Base-by-base conservation (phyloP, 2,329 filamentous ascomycete genomes). In the Reticulascus tulasneorum region DNA sequence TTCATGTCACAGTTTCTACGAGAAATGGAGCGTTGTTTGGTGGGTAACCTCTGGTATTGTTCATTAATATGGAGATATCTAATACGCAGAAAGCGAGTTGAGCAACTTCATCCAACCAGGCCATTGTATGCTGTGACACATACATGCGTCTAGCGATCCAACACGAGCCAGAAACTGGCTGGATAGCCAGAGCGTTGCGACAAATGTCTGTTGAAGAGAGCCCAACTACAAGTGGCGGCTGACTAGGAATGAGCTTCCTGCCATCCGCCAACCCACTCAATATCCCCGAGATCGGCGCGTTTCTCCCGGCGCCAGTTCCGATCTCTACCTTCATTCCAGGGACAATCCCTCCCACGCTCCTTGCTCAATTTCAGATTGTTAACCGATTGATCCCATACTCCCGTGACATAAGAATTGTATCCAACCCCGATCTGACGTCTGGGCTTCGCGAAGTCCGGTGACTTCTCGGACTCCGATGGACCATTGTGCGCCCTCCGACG, bases 181-280 rank as follows among this genome's bases (percentile, higher is more conserved):
- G 27, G 15, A 16, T 9, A 23, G 25, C 15, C 22, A 15, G 33
- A 23, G 11, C 8, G 9, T 23, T 24, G 13, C 9, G 35, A 27
- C 38, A n/a, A 23, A 12, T 23, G 10, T 26, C 35, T 29, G 29
- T n/a, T 23, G 37, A 33, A 46, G 53, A 56, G 62, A 64, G 63
- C 66, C 57, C 62, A 76, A 75, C 75, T 67, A 81, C 76, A 79
- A 80, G 75, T 78, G 77, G 60, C 69, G 58, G 59, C 47, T 44
- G 53, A 38, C 39, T 48, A 62, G 50, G 60, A 67, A 47, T 63
- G 59, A 55, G 62, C 62, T 50, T 81, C 80, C 62, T 86, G 81
- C 80, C 86, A 94, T 67, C 86, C 87, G 72, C 89, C 89, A 80
- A 95, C 87, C 83, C 91, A 94, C 79, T 94, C 89, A 71, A 90